Base-by-base conservation (phyloP, 2,329 filamentous ascomycete species). In the Neonectria magnoliae region DNA sequence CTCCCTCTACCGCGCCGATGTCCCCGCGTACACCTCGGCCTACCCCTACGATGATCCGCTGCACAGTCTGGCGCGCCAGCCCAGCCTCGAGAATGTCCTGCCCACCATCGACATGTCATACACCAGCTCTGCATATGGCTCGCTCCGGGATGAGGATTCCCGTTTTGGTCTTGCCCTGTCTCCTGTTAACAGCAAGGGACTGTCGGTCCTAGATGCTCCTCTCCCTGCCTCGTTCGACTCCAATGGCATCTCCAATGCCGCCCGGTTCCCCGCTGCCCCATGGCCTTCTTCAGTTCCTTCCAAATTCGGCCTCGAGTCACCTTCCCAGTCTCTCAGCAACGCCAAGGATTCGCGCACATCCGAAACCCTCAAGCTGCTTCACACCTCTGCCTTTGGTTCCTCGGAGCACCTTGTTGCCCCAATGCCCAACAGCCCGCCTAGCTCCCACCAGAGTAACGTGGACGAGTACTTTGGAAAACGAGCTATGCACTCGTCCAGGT, bases 211-310 rank as follows among this genome's bases (percentile, higher is more conserved):
- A 67, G 95, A 98, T 81, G 96, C 94, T 2, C 94, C 93, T 16
- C 87, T 98, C 9, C 96, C 96, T 1, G 93, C 94, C 9, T 98
- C 95, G 0, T 98, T 98, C 77, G 96, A 98, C 79, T 97, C 94
- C 73, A 96, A 98, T 75, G 95, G 94, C 54, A 93, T 98, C 57
- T 98, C 94, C 11, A 93, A 95, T 77, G 94, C 93, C 67, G 94
- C 95, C 18, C 89, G 93, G 64, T 94, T 94, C 77, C 84, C 84
- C 18, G 82, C 80, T 33, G 96, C 93, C 0, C 93, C 94, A 0
- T 94, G 97, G 79, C 94, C 95, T 8, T 93, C 94, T 0, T 98
- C 95, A 0, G 92, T 98, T 11, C 96, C 96, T 10, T 93, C 93
- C 56, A 93, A 95, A 73, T 98, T 98, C 73, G 93, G 93, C 14